These are phyloP conservation scores for Pyropia yezoensis DNA, from an alignment of 23 red algal genomes.

Conservation along the genomic window DNA sequence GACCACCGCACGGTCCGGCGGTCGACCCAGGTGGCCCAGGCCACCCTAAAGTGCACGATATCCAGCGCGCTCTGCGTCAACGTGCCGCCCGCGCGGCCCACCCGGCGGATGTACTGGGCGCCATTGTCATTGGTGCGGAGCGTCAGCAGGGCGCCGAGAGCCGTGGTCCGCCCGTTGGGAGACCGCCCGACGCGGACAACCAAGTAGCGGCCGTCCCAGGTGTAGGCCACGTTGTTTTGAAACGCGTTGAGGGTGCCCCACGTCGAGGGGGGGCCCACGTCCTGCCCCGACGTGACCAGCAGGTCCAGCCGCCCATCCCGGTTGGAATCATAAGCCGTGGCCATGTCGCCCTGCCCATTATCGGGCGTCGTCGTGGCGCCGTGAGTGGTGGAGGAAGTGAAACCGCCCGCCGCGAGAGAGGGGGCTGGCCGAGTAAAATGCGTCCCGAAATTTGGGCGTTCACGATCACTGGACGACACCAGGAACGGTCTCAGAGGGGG, in stretches of 20 bases:
- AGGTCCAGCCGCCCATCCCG: conserved; percentile 41
- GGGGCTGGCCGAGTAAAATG: too few relatives aligned
- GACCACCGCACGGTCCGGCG: conserved; percentile 10
- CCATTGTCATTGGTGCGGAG: background rate
- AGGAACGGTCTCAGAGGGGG: too few relatives aligned
- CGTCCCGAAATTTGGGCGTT: too few relatives aligned
- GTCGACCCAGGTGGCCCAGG: conserved; percentile 7
- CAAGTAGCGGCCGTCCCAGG: conserved; percentile 8
- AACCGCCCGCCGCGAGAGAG: conserved; percentile 25
- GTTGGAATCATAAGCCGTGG: conserved; percentile 36
- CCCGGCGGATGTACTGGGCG: too few relatives aligned
- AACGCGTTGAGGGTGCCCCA: background rate
- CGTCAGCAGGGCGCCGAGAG: conserved; percentile 17
- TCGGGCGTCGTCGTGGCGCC: too few relatives aligned
- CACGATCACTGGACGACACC: too few relatives aligned
- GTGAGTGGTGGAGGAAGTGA: conserved; percentile 9
- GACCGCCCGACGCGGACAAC: conserved; percentile 35
- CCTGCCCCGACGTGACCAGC: conserved; percentile 12
- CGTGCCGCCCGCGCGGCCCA: conserved; percentile 21
- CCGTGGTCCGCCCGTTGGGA: conserved; percentile 16
- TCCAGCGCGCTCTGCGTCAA: conserved; percentile 16
- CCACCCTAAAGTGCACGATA: conserved; percentile 45
- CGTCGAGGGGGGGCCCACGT: background rate
- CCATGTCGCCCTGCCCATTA: conserved; percentile 23
- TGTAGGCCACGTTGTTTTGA: too few relatives aligned